These are phyloP conservation scores for Spongospora subterranea DNA, from an alignment of 208 protist genomes.

Conservation along the genomic window DNA sequence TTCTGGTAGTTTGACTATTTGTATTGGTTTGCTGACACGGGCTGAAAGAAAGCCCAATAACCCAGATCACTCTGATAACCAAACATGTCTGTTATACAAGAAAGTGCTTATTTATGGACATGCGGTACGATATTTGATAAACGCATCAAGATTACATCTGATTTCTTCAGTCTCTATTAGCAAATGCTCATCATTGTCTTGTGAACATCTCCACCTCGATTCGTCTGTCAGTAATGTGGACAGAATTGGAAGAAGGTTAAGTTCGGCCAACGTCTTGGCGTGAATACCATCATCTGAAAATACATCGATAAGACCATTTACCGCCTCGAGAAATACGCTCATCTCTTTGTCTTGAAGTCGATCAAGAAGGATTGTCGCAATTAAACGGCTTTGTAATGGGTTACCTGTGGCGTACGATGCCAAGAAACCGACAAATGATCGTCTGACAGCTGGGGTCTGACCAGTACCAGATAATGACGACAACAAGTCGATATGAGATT, in stretches of 20 bases:
- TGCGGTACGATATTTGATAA: conserved; percentile 13
- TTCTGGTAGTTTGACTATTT: no score
- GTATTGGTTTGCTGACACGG: no score
- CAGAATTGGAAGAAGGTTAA: neutral
- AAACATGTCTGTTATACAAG: no score
- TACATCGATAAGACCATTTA: conserved; percentile 24
- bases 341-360: neutral
- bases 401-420: neutral
- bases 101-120: conserved; percentile 16
- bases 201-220: neutral
- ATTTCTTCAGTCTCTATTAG: neutral
- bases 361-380: neutral
- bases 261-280: neutral
- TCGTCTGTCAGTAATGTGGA: neutral
- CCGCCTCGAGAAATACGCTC: conserved; percentile 7
- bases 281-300: conserved; percentile 43
- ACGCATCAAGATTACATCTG: neutral
- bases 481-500: neutral
- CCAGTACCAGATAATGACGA: neutral
- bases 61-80: no score
- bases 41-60: no score
- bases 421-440: neutral
- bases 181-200: neutral
- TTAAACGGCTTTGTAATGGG: neutral
- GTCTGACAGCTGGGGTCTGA: neutral